A percentile compares a stretch with the other conserved stretches of the same genome.
Evolutionary conservation across 192 early-diverging fungal species (phyloP).

Genomic region (Chytriomyces sp.): DNA sequence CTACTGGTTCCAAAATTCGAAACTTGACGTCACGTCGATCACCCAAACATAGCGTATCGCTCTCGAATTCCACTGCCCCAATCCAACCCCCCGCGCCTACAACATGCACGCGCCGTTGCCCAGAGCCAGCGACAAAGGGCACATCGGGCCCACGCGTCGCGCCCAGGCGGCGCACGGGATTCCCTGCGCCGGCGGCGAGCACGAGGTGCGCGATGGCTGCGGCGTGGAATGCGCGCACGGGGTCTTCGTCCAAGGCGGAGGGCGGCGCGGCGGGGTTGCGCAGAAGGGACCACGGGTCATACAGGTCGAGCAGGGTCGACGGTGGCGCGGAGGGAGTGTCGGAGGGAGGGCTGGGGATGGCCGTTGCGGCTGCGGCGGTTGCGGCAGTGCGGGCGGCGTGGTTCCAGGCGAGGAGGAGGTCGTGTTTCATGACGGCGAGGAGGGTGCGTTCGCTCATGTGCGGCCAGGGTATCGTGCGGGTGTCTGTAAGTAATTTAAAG

Average conservation of each 20-base stretch:
- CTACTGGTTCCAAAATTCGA: background rate
- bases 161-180: background rate
- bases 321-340: too few relatives aligned
- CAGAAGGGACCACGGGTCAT: background rate
- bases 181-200: background rate
- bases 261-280: too few relatives aligned
- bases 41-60: conserved; percentile 24
- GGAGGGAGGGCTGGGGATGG: too few relatives aligned
- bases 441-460: conserved; percentile 15
- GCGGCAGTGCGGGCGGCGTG: too few relatives aligned
- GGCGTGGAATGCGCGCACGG: too few relatives aligned
- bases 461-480: conserved; percentile 11
- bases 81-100: conserved; percentile 6
- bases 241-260: too few relatives aligned
- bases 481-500: background rate
- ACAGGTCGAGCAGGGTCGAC: background rate
- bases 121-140: too few relatives aligned
- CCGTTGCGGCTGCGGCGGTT: too few relatives aligned
- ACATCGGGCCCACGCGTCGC: background rate
- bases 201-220: background rate
- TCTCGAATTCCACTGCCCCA: conserved; percentile 18
- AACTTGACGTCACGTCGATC: conserved; percentile 16
- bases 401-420: conserved; percentile 5
- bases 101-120: background rate
- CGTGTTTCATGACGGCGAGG: conserved; percentile 12